phyloP scores from a whole-genome alignment of 73 alveolate genomes.

The Uronychia setigera region DNA sequence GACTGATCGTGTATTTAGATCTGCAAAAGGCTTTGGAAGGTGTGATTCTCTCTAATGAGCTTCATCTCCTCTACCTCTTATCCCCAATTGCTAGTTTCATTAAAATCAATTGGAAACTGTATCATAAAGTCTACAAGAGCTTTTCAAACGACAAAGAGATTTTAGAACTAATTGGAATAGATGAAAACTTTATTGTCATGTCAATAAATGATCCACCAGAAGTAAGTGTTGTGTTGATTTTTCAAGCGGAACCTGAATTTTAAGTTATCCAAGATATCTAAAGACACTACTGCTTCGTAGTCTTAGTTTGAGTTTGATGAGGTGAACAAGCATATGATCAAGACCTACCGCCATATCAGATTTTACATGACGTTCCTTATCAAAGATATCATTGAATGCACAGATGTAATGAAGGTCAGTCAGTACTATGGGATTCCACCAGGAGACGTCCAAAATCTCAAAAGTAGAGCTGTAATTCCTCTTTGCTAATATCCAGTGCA shows the following conservation, averaged over 20 bases:
- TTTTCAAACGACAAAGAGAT: conserved; percentile 14
- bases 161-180: conserved; percentile 26
- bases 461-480: background rate
- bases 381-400: conserved; percentile 37
- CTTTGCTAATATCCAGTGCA: conserved; percentile 14
- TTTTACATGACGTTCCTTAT: conserved; percentile 47
- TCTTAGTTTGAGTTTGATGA: conserved; percentile 23
- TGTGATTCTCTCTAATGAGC: conserved; percentile 35
- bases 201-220: background rate
- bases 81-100: conserved; percentile 38
- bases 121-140: conserved; percentile 10
- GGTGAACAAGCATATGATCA: conserved; percentile 31
- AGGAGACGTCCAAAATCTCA: conserved; percentile 24
- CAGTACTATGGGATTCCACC: conserved; percentile 11
- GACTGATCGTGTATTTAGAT: conserved; percentile 52
- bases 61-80: conserved; percentile 50
- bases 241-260: conserved; percentile 4
- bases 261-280: background rate
- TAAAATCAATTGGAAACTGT: conserved; percentile 45
- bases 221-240: conserved; percentile 3
- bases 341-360: conserved; percentile 30
- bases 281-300: too few species aligned
- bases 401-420: conserved; percentile 16
- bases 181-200: conserved; percentile 37
- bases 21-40: conserved; percentile 33